phyloP scores from a whole-genome alignment of 164 flowering plant species.

The Vitis vinifera region ASM3070453v1 NC_081820.1:19788501-19789000 shows the following conservation, averaged over 20 bases:
- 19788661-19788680: not conserved
- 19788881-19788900: not conserved
- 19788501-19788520: conserved; percentile 45
- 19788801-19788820: too few species aligned
- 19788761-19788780: conserved; percentile 5
- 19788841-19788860: not conserved
- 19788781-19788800: conserved; percentile 7
- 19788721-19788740: conserved; percentile 19
- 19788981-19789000: too few species aligned
- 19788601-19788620: conserved; percentile 24
- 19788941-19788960: too few species aligned
- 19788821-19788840: not conserved
- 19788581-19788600: not conserved
- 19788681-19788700: conserved; percentile 9
- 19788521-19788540: conserved; percentile 3
- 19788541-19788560: conserved; percentile 4
- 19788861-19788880: conserved; percentile 9
- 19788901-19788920: not conserved
- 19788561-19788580: not conserved
- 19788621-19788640: conserved; percentile 12
- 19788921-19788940: conserved; percentile 10
- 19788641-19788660: not conserved
- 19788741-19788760: conserved; percentile 19
- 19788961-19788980: too few species aligned
- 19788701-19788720: conserved; percentile 28